Percentiles rank a stretch among this genome's conserved stretches.
Conservation (phyloP, 2,329 filamentous ascomycete genomes). For the Diaporthe capsici region DNA sequence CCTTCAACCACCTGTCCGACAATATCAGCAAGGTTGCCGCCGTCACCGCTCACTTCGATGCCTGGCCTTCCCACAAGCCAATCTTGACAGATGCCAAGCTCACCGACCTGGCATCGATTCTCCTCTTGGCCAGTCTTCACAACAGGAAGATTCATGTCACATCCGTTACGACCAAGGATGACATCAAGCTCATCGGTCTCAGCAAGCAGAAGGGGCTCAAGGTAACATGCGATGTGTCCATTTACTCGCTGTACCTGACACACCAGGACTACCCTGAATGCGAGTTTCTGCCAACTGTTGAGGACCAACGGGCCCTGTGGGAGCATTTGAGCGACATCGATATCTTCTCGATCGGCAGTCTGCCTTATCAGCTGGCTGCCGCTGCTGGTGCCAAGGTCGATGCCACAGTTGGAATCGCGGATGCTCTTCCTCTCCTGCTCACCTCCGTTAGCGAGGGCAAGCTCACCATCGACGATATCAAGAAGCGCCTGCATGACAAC, state of each 20-base stretch:
- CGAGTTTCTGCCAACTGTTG: constrained; percentile 73
- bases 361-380: constrained; percentile 81
- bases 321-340: constrained; percentile 80
- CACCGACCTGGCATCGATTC: constrained; percentile 84
- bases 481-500: constrained; percentile 79
- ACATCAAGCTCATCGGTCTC: constrained; percentile 82
- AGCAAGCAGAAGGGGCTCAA: constrained; percentile 86
- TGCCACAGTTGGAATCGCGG: constrained; percentile 77
- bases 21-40: constrained; percentile 89
- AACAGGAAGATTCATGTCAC: constrained; percentile 84
- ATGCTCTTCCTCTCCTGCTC: constrained; percentile 80
- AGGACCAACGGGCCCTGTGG: constrained; percentile 82
- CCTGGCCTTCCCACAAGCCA: constrained; percentile 83
- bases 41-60: constrained; percentile 83
- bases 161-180: constrained; percentile 84
- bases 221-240: constrained; percentile 86
- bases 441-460: constrained; percentile 82
- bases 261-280: constrained; percentile 79
- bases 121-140: constrained; percentile 83
- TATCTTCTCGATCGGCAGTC: constrained; percentile 83
- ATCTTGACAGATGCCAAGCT: constrained; percentile 86
- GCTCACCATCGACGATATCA: constrained; percentile 81
- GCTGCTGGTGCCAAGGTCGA: constrained; percentile 67
- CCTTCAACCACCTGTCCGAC: constrained; percentile 84
- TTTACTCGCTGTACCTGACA: constrained; percentile 83